These are phyloP conservation scores for Aspergillus nidulans DNA, from an alignment of 495 filamentous ascomycete genomes.

Conservation along the genomic window DNA sequence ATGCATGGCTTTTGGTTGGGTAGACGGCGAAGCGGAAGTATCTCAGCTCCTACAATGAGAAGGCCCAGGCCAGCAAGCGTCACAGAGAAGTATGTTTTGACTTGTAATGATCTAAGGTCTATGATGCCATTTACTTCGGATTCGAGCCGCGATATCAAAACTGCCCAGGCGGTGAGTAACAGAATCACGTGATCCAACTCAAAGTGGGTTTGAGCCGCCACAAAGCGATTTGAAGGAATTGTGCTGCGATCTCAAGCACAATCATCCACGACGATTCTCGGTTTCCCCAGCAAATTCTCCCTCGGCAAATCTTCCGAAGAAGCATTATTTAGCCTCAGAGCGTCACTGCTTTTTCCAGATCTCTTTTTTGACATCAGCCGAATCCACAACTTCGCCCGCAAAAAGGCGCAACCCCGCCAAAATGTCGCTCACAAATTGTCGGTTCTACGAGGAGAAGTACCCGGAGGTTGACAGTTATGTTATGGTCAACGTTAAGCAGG, in stretches of 20 bases:
- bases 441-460: slow-evolving; percentile 98
- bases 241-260: slow-evolving; percentile 24
- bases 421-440: slow-evolving; percentile 98
- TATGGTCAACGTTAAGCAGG: slow-evolving; percentile 98
- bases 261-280: slow-evolving; percentile 3
- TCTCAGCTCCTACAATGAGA: not conserved
- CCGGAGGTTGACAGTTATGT: slow-evolving; percentile 99
- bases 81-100: not conserved
- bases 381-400: slow-evolving; percentile 21
- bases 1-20: slow-evolving; percentile 2
- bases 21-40: not conserved
- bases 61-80: not conserved
- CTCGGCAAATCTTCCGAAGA: not conserved
- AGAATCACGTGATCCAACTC: slow-evolving; percentile 24
- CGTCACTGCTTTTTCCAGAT: not conserved
- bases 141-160: not conserved
- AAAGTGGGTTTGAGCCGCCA: slow-evolving; percentile 45
- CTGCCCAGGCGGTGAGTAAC: slow-evolving; percentile 25
- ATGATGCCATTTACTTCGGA: not conserved
- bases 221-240: slow-evolving; percentile 40
- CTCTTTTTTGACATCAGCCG: slow-evolving; percentile 2
- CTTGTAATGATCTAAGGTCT: not conserved
- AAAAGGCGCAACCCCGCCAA: slow-evolving; percentile 46
- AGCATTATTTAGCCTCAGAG: slow-evolving; percentile 16
- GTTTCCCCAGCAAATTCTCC: slow-evolving; percentile 4